Evolutionary conservation across 805 yeast species (phyloP), one percentile per base, ranked within the genome.

Genomic region (Torulaspora delbrueckii): DNA sequence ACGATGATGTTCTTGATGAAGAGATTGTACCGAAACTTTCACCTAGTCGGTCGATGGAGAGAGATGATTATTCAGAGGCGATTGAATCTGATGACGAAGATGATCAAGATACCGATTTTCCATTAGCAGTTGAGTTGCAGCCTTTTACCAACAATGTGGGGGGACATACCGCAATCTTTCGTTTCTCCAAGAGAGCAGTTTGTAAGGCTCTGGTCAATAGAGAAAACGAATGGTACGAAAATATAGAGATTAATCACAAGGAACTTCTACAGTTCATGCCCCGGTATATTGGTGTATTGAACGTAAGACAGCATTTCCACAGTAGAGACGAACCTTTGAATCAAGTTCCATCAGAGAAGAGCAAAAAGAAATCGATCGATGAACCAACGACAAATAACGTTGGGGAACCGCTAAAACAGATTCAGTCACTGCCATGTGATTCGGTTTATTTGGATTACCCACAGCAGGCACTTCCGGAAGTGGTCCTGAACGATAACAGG

Each of bases 121-220:
- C 89, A 2, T 67, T 88, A 25, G 86, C 96, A 1, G 96, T 90
- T 1, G 97, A 91, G 62, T 68, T 91, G 47, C 79, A 86, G 43
- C 98, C 98, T 1, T 91, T 90, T 67, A 82, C 83, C 45, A 89
- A 93, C 62, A 89, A 86, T 60, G 98, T 93, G 18, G 99, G 99
- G 6, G 99, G 99, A 0, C 99, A 93, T 63, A 91, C 97, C 0
- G 97, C 97, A 1, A 89, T 93, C 28, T 93, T 91, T 69, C 78
- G 91, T 53, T 93, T 93, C 62, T 84, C 95, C 4, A 86, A 82
- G 55, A 74, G 86, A 47, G 98, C 97, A 0, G 96, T 93, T 13
- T 93, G 98, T 66, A 93, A 93, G 65, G 93, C 93, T 0, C 71
- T 95, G 49, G 87, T 89, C 49, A 88, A 86, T 57, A 75, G 96